phyloP scores from a whole-genome alignment of 257 asterid species.

The Solanum chilense region DNA sequence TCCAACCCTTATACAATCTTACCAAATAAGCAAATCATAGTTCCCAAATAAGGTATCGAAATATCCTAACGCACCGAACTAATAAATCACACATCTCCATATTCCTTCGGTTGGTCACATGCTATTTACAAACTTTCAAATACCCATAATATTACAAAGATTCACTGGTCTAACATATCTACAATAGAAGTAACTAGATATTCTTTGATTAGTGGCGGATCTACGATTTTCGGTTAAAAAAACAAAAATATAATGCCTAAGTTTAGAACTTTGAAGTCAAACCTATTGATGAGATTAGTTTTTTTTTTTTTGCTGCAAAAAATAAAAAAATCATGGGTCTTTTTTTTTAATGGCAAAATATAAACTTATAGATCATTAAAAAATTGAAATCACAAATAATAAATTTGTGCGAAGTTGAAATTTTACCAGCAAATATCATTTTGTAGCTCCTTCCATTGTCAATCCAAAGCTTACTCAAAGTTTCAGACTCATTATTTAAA shows the following conservation, averaged over 20 bases:
- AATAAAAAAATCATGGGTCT: too few species aligned
- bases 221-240: background rate
- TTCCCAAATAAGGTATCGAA: background rate
- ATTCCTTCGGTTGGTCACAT: background rate
- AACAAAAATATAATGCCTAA: too few species aligned
- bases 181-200: background rate
- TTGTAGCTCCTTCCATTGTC: constrained; percentile 63
- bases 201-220: background rate
- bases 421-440: constrained; percentile 62
- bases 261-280: too few species aligned
- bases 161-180: background rate
- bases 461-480: constrained; percentile 57
- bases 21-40: background rate
- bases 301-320: too few species aligned
- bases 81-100: background rate
- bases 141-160: background rate
- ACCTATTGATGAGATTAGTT: too few species aligned
- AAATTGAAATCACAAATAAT: background rate
- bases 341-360: background rate
- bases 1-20: background rate
- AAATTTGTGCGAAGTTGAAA: background rate
- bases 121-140: background rate
- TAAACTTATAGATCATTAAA: background rate
- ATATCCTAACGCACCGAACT: background rate
- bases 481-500: constrained; percentile 58